phyloP scores from a whole-genome alignment of 495 filamentous ascomycete genomes.

The Saxispiralis lemnorum region DNA sequence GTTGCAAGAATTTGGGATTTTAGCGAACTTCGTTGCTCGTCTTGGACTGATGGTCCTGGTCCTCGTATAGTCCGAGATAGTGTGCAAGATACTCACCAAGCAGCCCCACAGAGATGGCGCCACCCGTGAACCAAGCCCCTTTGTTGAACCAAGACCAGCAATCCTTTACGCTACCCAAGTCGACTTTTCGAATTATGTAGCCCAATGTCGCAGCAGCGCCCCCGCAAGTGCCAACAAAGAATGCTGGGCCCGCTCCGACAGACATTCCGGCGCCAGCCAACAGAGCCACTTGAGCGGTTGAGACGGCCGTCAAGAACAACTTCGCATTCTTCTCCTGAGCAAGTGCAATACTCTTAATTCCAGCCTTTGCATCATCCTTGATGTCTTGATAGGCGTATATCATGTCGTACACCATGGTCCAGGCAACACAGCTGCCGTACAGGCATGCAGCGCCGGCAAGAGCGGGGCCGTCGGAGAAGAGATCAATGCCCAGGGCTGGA shows the following conservation, averaged over 20 bases:
- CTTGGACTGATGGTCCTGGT: neutral
- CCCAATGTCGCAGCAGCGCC: conserved; percentile 58
- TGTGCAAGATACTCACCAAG: conserved; percentile 38
- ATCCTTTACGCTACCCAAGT: conserved; percentile 61
- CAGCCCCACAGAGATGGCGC: conserved; percentile 45
- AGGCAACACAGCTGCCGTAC: conserved; percentile 74
- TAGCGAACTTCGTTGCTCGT: no score
- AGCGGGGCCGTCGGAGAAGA: conserved; percentile 47
- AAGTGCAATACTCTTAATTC: conserved; percentile 88
- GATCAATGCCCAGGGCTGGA: conserved; percentile 71
- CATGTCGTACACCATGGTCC: conserved; percentile 96
- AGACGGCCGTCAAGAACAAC: conserved; percentile 58
- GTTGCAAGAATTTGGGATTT: no score
- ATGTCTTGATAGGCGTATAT: conserved; percentile 99
- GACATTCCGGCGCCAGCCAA: conserved; percentile 59
- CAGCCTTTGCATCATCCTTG: conserved; percentile 76
- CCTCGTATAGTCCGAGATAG: conserved; percentile 2
- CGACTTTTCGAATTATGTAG: conserved; percentile 77
- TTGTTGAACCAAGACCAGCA: conserved; percentile 97
- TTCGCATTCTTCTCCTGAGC: conserved; percentile 81
- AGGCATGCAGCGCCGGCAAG: conserved; percentile 51
- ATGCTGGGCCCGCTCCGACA: conserved; percentile 62
- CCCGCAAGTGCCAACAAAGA: conserved; percentile 71
- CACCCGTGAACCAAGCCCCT: conserved; percentile 51
- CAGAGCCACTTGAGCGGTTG: conserved; percentile 56